Evolutionary conservation across 108 stramenopile species (phyloP).

Genomic region (Cyclotella kingstonii): DNA sequence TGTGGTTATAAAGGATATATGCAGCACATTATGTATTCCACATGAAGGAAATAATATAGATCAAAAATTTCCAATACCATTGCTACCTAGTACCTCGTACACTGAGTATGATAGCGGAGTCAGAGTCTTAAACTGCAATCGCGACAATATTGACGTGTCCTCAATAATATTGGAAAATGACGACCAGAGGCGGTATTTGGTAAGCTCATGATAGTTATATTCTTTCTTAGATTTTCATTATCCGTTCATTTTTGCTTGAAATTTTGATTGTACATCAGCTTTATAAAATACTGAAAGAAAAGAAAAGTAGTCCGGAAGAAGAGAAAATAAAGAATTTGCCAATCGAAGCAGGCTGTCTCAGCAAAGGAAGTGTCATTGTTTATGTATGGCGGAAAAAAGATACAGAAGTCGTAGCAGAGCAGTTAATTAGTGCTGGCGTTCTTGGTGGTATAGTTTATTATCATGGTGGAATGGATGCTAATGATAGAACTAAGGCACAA

Average conservation of each 20-base stretch:
- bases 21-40: slow-evolving; percentile 67
- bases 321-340: slow-evolving; percentile 26
- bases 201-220: slow-evolving; percentile 26
- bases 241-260: background rate
- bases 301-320: slow-evolving; percentile 13
- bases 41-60: background rate
- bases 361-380: slow-evolving; percentile 80
- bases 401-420: slow-evolving; percentile 83
- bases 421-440: slow-evolving; percentile 56
- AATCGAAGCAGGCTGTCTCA: slow-evolving; percentile 54
- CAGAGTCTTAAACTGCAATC: slow-evolving; percentile 60
- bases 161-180: slow-evolving; percentile 49
- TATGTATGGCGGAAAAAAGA: slow-evolving; percentile 91
- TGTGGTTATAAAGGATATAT: slow-evolving; percentile 82
- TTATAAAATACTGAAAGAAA: slow-evolving; percentile 54
- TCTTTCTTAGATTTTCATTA: background rate
- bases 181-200: slow-evolving; percentile 66
- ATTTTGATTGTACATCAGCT: slow-evolving; percentile 32
- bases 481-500: slow-evolving; percentile 67
- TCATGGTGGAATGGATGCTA: slow-evolving; percentile 87
- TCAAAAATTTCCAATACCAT: background rate
- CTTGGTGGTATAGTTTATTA: slow-evolving; percentile 76
- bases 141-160: slow-evolving; percentile 87
- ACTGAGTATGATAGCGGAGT: slow-evolving; percentile 40
- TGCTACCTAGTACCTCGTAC: background rate